Percentiles rank a stretch among this genome's conserved stretches.
phyloP scores from a whole-genome alignment of 768 basidiomycete species.

The Galerina sulciceps region DNA sequence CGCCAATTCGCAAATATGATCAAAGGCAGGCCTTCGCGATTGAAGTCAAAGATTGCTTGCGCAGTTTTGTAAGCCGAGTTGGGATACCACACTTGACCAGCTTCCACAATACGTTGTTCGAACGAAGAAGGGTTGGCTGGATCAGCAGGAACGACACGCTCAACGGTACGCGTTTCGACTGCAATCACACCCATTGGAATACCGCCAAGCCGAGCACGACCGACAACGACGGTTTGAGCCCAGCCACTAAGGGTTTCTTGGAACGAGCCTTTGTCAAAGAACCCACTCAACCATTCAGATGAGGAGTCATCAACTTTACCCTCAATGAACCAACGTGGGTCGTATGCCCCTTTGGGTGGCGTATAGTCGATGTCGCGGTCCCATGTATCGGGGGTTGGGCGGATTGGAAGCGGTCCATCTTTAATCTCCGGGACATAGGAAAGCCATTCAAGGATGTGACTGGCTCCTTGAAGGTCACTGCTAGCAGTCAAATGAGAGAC shows the following conservation, averaged over 20 bases:
- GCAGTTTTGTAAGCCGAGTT: constrained; percentile 99
- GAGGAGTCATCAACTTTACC: constrained; percentile 88
- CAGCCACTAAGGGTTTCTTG: constrained; percentile 98
- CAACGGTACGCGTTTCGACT: constrained; percentile 96
- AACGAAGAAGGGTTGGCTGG: constrained; percentile 96
- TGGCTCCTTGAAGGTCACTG: constrained; percentile 95
- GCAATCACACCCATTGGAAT: constrained; percentile 98
- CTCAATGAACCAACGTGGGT: constrained; percentile 97
- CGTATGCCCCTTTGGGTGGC: constrained; percentile 94
- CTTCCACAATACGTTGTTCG: constrained; percentile 98
- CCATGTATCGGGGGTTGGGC: constrained; percentile 77
- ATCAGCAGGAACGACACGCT: constrained; percentile 95
- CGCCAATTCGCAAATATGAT: constrained; percentile 99
- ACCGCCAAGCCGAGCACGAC: constrained; percentile 94
- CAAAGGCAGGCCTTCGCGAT: constrained; percentile 93
- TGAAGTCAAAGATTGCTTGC: constrained; percentile 98
- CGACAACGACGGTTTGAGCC: constrained; percentile 98
- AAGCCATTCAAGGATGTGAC: constrained; percentile 92
- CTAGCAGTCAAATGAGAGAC: constrained; percentile 95
- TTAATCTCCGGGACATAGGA: constrained; percentile 90
- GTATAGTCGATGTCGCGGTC: constrained; percentile 90
- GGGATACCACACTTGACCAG: constrained; percentile 99
- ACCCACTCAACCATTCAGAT: constrained; percentile 80
- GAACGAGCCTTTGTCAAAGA: constrained; percentile 98
- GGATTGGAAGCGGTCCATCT: constrained; percentile 79